phyloP scores from a whole-genome alignment of 805 yeast genomes.

The Kodamaea laetipori region DNA sequence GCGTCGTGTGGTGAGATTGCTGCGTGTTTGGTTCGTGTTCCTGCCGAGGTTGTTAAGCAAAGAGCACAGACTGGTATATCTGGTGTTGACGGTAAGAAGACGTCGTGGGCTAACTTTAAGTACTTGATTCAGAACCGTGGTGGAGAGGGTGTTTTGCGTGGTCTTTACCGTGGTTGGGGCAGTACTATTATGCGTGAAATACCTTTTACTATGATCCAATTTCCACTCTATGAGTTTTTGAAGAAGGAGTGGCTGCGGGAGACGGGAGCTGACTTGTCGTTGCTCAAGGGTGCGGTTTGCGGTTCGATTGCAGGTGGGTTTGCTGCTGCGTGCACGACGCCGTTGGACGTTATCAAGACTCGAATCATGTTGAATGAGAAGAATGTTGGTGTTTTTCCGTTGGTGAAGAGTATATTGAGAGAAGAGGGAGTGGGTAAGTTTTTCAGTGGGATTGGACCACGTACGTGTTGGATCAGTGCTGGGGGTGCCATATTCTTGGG shows the following conservation, averaged over 20 bases:
- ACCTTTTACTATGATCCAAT: constrained; percentile 94
- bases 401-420: constrained; percentile 54
- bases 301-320: constrained; percentile 82
- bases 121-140: constrained; percentile 60
- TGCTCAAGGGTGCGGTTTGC: constrained; percentile 79
- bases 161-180: constrained; percentile 90
- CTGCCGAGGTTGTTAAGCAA: constrained; percentile 95
- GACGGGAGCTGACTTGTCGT: constrained; percentile 44
- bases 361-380: constrained; percentile 76
- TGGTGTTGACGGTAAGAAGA: constrained; percentile 38
- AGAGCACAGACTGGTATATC: constrained; percentile 66
- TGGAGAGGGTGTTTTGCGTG: constrained; percentile 77
- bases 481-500: constrained; percentile 99
- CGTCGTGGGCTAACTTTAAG: constrained; percentile 72
- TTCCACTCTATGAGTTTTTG: constrained; percentile 86
- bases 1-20: constrained; percentile 91
- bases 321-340: constrained; percentile 82
- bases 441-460: constrained; percentile 85
- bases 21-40: constrained; percentile 93
- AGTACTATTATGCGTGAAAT: constrained; percentile 93
- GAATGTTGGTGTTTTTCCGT: constrained; percentile 45
- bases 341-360: constrained; percentile 77
- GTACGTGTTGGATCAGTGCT: constrained; percentile 96
- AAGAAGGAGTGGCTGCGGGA: constrained; percentile 59
- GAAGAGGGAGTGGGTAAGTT: constrained; percentile 80